phyloP scores from a whole-genome alignment of 345 rosid species.

The Atalantia buxifolia region DNA sequence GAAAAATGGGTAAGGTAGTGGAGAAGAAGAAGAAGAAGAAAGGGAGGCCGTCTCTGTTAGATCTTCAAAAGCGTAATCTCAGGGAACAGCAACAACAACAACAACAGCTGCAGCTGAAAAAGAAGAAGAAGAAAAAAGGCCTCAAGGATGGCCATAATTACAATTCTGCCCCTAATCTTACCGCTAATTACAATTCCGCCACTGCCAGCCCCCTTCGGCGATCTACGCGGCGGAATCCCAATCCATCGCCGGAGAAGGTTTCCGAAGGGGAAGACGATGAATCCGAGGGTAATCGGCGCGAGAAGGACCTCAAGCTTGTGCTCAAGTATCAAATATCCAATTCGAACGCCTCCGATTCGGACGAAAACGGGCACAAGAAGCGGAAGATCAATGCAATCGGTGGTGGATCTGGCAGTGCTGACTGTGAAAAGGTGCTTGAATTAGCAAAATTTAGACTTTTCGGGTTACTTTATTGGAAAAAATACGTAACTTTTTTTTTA shows the following conservation, averaged over 20 bases:
- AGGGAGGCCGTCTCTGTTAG: conserved; percentile 67
- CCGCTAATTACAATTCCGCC: conserved; percentile 40
- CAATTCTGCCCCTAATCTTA: conserved; percentile 20
- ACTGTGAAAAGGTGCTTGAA: conserved; percentile 35
- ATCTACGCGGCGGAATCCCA: conserved; percentile 59
- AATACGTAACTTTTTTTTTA: too few relatives aligned
- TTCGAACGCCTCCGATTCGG: conserved; percentile 31
- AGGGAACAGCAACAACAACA: conserved; percentile 25
- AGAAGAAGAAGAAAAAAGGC: background rate
- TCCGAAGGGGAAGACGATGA: conserved; percentile 32
- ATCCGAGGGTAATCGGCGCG: conserved; percentile 23
- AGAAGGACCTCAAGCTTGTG: conserved; percentile 58
- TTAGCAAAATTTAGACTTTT: background rate
- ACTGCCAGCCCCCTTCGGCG: conserved; percentile 42
- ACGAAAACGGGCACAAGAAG: conserved; percentile 33
- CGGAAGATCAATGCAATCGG: conserved; percentile 49
- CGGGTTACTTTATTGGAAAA: background rate
- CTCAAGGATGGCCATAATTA: background rate
- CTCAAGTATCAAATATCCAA: conserved; percentile 32
- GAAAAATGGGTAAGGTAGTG: conserved; percentile 45
- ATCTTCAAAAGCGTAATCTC: conserved; percentile 58
- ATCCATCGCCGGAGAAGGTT: conserved; percentile 14
- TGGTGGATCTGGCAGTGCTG: conserved; percentile 42
- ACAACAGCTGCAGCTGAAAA: background rate
- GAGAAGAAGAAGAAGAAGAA: conserved; percentile 64